These are phyloP conservation scores for Quercus berberidifolia DNA, from an alignment of 306 rosid genomes.

Conservation along the genomic window DNA sequence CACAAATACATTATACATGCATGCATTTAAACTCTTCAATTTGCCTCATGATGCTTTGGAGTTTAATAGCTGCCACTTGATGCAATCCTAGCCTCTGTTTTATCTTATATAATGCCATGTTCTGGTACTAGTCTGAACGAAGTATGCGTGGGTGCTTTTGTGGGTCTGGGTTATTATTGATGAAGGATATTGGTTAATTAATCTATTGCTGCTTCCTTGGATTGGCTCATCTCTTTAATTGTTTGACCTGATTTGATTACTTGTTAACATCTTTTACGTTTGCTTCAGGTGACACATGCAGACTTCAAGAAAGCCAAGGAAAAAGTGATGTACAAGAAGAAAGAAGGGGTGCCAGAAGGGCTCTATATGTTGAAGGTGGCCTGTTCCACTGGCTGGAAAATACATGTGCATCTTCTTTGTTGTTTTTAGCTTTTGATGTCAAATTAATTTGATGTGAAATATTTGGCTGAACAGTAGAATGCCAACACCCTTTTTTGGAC, in stretches of 20 bases:
- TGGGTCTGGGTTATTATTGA: too few species aligned
- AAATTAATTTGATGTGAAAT: too few species aligned
- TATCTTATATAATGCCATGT: too few species aligned
- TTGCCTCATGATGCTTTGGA: too few species aligned
- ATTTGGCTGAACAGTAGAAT: too few species aligned
- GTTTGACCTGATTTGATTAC: neutral
- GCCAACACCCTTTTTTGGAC: too few species aligned
- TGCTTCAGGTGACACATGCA: slow-evolving; percentile 40
- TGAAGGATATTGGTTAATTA: neutral
- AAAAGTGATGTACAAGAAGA: slow-evolving; percentile 64
- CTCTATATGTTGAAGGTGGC: slow-evolving; percentile 43
- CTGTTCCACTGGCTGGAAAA: neutral
- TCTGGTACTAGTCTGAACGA: too few species aligned
- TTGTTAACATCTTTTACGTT: neutral
- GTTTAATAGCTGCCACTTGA: too few species aligned
- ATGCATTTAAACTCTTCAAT: too few species aligned
- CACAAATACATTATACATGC: too few species aligned
- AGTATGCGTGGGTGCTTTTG: too few species aligned
- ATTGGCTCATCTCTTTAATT: neutral
- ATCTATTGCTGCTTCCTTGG: neutral
- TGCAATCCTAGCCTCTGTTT: too few species aligned
- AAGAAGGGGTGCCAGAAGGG: slow-evolving; percentile 61
- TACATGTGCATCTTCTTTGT: neutral
- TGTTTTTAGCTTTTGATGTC: neutral
- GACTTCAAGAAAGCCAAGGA: slow-evolving; percentile 66